Evolutionary conservation across 139 green algal genomes (phyloP), one percentile per base, ranked within the genome.

Genomic region (Astrephomene gubernaculifera): DNA sequence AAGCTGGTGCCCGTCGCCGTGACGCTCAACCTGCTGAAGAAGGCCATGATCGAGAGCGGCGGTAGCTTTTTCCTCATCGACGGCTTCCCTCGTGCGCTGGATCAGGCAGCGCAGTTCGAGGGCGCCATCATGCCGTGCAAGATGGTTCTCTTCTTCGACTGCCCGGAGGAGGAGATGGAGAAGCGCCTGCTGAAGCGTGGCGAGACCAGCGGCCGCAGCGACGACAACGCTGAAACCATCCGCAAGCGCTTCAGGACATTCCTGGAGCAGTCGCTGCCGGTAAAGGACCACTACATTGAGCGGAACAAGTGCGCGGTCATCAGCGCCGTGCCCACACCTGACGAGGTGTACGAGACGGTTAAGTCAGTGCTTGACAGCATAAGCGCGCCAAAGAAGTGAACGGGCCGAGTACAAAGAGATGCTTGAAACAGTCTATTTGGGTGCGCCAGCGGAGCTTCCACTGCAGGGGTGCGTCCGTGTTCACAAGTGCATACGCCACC

Each of bases 221-320:
- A 99, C 75, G 97, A 99, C 92, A 99, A 99, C 29, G 36, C 61
- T 29, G 74, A 96, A 63, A 98, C 96, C 41, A 99, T 99, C 88
- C 87, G 88, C 41, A 99, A 99, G 90, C 94, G 97, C 41, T 99
- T 99, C 87, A 90, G 92, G 71, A 96, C 96, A 29, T 98, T 99
- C 79, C 74, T 96, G 31, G 91, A 96, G 45, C 84, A 93, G 57
- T 95, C 87, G 74, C 89, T 98, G 92, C 96, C 96, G 1, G 95
- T 98, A 0, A 91, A 98, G 33, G 78, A 97, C 41, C 88, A 97
- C 90, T 98, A 98, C 67, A 76, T 92, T 36, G 39, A 27, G 8
- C 75, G 89, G 87, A 70, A 25, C 27, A 90, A 75, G 43, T 85
- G 79, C 35, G 33, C 63, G 24, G 83, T 84, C 17, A 84, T 88